Conservation (phyloP, 495 filamentous ascomycete species). For the Parathielavia hyrcaniae region DNA sequence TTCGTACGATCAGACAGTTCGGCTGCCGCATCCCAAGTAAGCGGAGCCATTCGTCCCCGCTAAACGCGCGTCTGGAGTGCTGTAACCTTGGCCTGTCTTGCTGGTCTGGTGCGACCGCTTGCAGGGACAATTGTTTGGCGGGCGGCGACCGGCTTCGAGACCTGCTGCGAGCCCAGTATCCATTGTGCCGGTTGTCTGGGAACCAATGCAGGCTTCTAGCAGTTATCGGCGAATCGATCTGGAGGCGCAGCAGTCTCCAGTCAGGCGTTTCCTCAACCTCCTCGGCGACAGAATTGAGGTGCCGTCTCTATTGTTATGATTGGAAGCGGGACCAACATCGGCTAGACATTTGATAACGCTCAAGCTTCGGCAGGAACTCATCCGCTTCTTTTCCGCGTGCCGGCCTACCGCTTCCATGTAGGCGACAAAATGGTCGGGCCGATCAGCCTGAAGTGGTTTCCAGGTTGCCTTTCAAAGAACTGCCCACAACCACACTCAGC, state of each 20-base stretch:
- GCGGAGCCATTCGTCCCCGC: not conserved
- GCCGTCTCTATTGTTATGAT: not conserved
- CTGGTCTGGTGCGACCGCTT: conserved; percentile 12
- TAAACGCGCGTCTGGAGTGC: conserved; percentile 17
- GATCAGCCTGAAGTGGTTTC: too few species aligned
- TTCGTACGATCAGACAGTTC: too few species aligned
- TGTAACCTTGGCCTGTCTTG: not conserved
- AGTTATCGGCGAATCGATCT: conserved; percentile 7
- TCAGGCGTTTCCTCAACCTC: not conserved
- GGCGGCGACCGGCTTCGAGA: conserved; percentile 10
- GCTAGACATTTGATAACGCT: too few species aligned
- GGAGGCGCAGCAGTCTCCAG: conserved; percentile 20
- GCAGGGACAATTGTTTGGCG: conserved; percentile 11
- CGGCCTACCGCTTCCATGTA: too few species aligned
- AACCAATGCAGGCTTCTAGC: conserved; percentile 7
- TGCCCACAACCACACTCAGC: too few species aligned
- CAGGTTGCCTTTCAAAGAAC: too few species aligned
- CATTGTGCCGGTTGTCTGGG: conserved; percentile 1
- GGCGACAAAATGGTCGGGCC: too few species aligned
- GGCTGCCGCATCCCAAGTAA: too few species aligned
- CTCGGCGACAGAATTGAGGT: not conserved
- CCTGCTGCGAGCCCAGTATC: not conserved
- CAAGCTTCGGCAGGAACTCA: too few species aligned
- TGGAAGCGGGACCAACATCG: too few species aligned
- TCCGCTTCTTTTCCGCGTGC: too few species aligned